These are phyloP conservation scores for Arachis stenosperma DNA, from an alignment of 306 rosid genomes.

Conservation along the genomic window DNA sequence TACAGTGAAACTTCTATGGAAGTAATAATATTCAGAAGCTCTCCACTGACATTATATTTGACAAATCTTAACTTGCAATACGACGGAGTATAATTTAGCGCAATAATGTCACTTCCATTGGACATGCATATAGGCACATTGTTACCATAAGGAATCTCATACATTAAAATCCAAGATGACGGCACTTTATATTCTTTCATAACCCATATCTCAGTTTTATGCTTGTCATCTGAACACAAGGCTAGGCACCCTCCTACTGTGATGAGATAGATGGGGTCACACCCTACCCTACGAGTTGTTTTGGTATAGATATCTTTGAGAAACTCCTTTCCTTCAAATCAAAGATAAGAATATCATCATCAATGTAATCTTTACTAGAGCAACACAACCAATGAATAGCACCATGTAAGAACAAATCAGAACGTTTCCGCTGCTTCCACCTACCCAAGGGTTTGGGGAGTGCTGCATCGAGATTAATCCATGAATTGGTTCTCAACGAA, in stretches of 20 bases:
- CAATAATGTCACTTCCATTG: not conserved
- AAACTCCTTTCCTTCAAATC: not conserved
- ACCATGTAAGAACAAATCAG: not conserved
- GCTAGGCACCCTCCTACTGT: not conserved
- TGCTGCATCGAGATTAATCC: constrained; percentile 1
- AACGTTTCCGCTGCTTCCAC: not conserved
- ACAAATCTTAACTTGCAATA: not conserved
- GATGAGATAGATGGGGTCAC: not conserved
- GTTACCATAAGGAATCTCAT: not conserved
- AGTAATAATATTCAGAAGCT: no score
- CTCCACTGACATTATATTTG: not conserved
- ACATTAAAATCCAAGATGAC: not conserved
- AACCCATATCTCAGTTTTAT: not conserved
- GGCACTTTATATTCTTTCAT: constrained; percentile 4
- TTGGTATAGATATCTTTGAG: not conserved
- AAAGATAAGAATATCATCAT: not conserved
- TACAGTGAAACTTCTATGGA: not conserved
- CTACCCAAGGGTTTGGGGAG: not conserved
- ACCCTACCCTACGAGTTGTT: not conserved
- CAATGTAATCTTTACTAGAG: not conserved
- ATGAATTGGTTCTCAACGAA: not conserved
- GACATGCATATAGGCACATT: not conserved
- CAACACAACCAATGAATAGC: constrained; percentile 25
- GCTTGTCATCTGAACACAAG: not conserved
- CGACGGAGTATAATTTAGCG: accelerated